Evolutionary conservation across 768 basidiomycete genomes (phyloP), one percentile per base, ranked within the genome.

Genomic region (Lactarius deliciosus): DNA sequence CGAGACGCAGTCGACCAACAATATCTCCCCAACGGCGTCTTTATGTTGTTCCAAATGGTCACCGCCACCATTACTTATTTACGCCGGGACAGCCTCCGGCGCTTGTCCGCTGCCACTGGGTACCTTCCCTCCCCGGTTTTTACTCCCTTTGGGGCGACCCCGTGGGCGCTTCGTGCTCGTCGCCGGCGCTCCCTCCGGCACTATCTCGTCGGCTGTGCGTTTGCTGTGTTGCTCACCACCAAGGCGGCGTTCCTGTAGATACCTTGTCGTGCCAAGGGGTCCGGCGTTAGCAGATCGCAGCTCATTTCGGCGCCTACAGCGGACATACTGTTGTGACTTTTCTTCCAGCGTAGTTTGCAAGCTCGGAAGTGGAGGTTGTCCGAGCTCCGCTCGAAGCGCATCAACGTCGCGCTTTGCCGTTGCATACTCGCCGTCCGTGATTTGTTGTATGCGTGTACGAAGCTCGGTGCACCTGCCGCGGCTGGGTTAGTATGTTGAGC

Each of bases 391-490:
- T 47, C 92, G 84, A 55, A 94, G 79, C 61, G 83, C 78, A 73
- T 94, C 92, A 57, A 94, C 92, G 68, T 93, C 91, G 34, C 76
- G 76, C 74, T 93, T 93, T 5, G 91, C 87, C 9, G 77, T 75
- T 16, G 88, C 80, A 73, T 94, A 94, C 69, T 92, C 91, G 41
- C 87, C 88, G 57, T 91, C 90, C 25, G 88, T 86, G 13, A 94
- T 79, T 15, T 77, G 75, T 43, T 80, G 77, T 67, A 94, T 92
- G 76, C 89, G 89, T 43, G 77, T 74, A 5, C 86, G 86, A 36
- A 91, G 81, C n/a, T 88, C 87, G 25, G 74, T 73, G 72, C 88
- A 89, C 75, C 90, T 92, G 40, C 45, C 36, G 32, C 25, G 64
- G 63, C 18, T 22, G 41, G 22, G 50, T 63, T 41, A 73, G 56